Conservation (phyloP, 2,329 filamentous ascomycete species). For the Parafenestella ontariensis region DNA sequence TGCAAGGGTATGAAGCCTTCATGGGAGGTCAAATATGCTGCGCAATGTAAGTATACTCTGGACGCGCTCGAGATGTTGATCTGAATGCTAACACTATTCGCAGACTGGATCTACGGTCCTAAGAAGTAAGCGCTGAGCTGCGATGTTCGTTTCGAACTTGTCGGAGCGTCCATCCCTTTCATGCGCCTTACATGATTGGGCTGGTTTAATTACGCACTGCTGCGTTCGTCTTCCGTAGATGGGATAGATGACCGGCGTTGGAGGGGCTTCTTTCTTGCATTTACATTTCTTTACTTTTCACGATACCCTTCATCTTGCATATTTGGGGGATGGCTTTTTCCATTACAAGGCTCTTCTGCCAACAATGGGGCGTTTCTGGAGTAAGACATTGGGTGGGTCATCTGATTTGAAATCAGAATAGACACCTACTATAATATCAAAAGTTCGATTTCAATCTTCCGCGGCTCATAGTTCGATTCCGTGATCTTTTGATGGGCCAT, state of each 20-base stretch:
- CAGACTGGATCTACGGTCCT: slow-evolving; percentile 55
- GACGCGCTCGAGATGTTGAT: neutral
- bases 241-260: neutral
- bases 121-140: slow-evolving; percentile 26
- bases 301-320: slow-evolving; percentile 22
- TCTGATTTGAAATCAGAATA: neutral
- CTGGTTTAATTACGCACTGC: slow-evolving; percentile 5
- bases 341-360: neutral
- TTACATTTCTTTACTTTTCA: slow-evolving; percentile 8
- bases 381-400: neutral
- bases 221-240: neutral
- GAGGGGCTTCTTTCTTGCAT: neutral
- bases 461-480: neutral
- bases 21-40: slow-evolving; percentile 54
- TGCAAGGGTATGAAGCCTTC: slow-evolving; percentile 45
- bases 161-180: slow-evolving; percentile 6
- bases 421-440: neutral
- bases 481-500: neutral
- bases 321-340: neutral
- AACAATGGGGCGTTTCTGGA: neutral
- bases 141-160: slow-evolving; percentile 14
- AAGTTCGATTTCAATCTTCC: neutral
- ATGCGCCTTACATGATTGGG: slow-evolving; percentile 1
- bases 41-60: slow-evolving; percentile 35
- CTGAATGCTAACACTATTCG: slow-evolving; percentile 38